A percentile compares a stretch with the other conserved stretches of the same genome.
These are phyloP conservation scores for Pyrus communis DNA, from an alignment of 306 rosid genomes.

Conservation along the genomic window DNA sequence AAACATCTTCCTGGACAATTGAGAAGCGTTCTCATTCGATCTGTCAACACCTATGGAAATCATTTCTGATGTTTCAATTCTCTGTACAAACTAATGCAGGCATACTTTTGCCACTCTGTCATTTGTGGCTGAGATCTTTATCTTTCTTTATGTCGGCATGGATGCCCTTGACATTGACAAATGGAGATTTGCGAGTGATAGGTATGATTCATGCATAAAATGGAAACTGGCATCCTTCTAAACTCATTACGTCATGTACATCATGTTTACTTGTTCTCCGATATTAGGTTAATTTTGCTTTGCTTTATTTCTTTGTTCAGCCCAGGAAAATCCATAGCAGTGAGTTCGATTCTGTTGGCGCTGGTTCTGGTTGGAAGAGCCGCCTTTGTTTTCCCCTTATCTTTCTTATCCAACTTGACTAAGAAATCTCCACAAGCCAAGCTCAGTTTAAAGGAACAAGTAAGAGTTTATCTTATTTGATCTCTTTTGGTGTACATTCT, in stretches of 20 bases:
- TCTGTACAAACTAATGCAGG: slow-evolving; percentile 38
- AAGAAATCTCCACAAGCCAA: slow-evolving; percentile 60
- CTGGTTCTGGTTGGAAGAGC: slow-evolving; percentile 90
- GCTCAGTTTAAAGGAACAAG: slow-evolving; percentile 78
- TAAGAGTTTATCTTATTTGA: slow-evolving; percentile 16
- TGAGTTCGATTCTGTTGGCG: slow-evolving; percentile 77
- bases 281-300: slow-evolving; percentile 15
- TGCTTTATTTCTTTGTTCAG: slow-evolving; percentile 28
- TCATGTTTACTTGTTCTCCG: background rate
- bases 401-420: slow-evolving; percentile 71
- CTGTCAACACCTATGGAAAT: background rate
- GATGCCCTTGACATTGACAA: slow-evolving; percentile 94
- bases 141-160: slow-evolving; percentile 98
- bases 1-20: background rate
- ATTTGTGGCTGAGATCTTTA: slow-evolving; percentile 80
- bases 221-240: background rate
- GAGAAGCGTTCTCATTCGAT: slow-evolving; percentile 5
- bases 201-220: slow-evolving; percentile 37
- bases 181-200: slow-evolving; percentile 75
- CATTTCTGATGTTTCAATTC: slow-evolving; percentile 13
- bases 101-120: slow-evolving; percentile 92
- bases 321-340: slow-evolving; percentile 74
- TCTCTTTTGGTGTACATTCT: background rate
- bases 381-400: slow-evolving; percentile 86
- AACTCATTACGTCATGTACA: background rate